Evolutionary conservation across 768 basidiomycete genomes (phyloP), one percentile per base, ranked within the genome.

Genomic region (Auricularia sp.): DNA sequence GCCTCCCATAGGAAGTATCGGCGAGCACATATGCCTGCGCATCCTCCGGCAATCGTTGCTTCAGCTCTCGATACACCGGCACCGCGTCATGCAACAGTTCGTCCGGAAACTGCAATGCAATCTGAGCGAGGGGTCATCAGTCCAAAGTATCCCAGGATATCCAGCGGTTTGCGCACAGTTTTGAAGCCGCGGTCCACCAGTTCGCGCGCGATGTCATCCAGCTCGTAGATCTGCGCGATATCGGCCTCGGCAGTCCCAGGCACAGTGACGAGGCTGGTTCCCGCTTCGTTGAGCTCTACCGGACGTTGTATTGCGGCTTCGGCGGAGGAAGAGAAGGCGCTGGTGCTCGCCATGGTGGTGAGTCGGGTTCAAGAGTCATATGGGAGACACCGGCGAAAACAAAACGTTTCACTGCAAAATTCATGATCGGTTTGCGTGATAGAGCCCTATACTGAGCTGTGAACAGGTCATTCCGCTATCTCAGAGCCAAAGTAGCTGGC

Each of bases 1-100:
- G 86, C 95, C 91, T 95, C 76, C 95, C 97, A 75, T 98, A 98
- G 3, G 95, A 96, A 24, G 95, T 98, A 75, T 99, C 96, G 13
- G 95, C 96, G n/a, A 98, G 81, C 3, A 97, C 88, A 73, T 93
- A 96, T 29, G 92, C 77, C 69, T 95, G 89, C 36, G 68, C 74
- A 24, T 74, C 74, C 18, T 62, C 62, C 56, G 80, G 77, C 29
- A 85, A 72, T 64, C 70, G 74, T 1, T 72, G 71, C 71, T 87
- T 90, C 42, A 99, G 80, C 3, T 76, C 72, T 45, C 83, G 80
- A 72, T 87, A 94, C 34, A 98, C 87, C 2, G 87, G 86, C 16
- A 98, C 94, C 0, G 93, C 93, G 68, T 90, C 86, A 36, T 84
- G 84, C 13, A 99, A 76, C 24, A 98, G 83, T 72, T 96, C 92